phyloP scores from a whole-genome alignment of 305 asterid genomes.

The Stenogyne calaminthoides region DNA sequence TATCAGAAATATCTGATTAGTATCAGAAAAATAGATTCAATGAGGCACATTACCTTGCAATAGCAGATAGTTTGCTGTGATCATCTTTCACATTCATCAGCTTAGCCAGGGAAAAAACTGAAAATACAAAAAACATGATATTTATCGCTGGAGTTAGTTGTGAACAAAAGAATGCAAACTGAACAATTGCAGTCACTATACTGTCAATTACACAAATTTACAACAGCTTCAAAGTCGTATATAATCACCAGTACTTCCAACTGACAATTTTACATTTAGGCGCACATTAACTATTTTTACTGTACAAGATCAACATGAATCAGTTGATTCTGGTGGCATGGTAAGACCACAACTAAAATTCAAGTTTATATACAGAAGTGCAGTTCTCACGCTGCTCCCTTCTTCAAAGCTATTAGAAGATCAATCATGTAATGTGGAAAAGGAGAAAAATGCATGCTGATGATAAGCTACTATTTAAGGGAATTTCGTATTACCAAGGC shows the following conservation, averaged over 20 bases:
- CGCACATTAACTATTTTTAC: not conserved
- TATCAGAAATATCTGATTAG: not conserved
- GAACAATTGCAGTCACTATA: conserved; percentile 8
- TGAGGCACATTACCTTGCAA: conserved; percentile 67
- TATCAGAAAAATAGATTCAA: conserved; percentile 3
- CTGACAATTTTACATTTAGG: not conserved
- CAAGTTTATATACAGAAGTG: conserved; percentile 12
- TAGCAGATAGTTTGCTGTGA: conserved; percentile 79
- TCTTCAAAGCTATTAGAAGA: conserved; percentile 2
- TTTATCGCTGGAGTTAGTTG: not conserved
- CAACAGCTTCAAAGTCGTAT: conserved; percentile 10
- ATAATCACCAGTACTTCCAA: not conserved
- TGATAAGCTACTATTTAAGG: conserved; percentile 18
- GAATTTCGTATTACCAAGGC: conserved; percentile 68
- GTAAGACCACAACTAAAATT: not conserved
- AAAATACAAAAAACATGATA: conserved; percentile 2
- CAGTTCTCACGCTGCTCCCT: conserved; percentile 7
- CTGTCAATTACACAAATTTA: conserved; percentile 11
- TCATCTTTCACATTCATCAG: conserved; percentile 97
- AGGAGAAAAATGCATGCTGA: not conserved
- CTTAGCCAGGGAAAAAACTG: conserved; percentile 95
- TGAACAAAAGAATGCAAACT: not conserved
- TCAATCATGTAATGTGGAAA: not conserved
- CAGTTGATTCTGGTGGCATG: conserved; percentile 4
- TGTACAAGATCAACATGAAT: conserved; percentile 5